Evolutionary conservation across 2,329 filamentous ascomycete species (phyloP), one percentile per base, ranked within the genome.

Genomic region (Whalleya microplaca): DNA sequence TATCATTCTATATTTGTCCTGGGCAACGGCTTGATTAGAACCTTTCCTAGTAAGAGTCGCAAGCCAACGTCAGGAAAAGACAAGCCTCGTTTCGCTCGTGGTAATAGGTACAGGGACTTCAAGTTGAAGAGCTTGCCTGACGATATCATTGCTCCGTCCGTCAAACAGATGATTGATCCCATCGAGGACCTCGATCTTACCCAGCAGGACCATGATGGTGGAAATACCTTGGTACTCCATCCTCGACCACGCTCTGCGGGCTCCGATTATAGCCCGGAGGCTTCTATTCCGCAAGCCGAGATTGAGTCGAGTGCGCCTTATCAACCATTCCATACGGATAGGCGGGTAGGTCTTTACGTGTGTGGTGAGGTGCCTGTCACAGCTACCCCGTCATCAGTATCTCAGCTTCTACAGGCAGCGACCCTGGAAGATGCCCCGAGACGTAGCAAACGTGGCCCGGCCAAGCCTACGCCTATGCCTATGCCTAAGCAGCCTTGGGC

Each of bases 251-350:
- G 73, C 63, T 66, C 74, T 67, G 70, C 51, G 71, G 67, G 65
- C 67, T 62, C 63, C 64, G 78, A 75, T 66, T 75, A 72, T 67
- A 77, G 73, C 53, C 82, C 78, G 71, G 89, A 78, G 73, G 90
- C 76, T 71, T 89, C 77, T 71, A 93, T 84, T 54, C 85, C 86
- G 0, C 84, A 88, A 62, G 92, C 91, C 5, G 93, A 97, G 77
- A 96, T 96, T 63, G 95, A 99, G 70, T 96, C 94, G 1, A 97
- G 94, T 69, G 90, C 93, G 3, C 92, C 94, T 2, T 98, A 96
- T 67, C 93, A 96, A 68, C 94, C 95, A 1, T 97, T 98, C 77
- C 94, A 98, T 71, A 95, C 93, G 0, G 93, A 98, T 69, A 84
- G 86, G 52, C 86, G 94, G 2, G 90, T 98, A 44, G 85, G 82